Base-by-base conservation (phyloP, 495 filamentous ascomycete genomes). In the Hypoxylon cercidicola region DNA sequence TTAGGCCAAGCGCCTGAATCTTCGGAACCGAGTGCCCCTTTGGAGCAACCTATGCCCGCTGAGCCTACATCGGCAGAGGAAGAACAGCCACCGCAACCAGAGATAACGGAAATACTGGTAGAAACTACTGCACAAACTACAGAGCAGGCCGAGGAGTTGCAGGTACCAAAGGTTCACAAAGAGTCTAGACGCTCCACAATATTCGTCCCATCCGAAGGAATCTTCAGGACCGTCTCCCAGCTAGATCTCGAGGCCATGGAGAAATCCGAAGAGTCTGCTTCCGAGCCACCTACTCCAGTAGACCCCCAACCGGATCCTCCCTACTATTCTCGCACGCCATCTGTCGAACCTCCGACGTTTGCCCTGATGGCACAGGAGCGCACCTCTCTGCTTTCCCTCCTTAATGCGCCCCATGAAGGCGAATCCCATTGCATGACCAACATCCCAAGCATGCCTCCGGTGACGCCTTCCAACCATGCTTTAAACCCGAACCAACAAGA, bases 331-430 rank as follows among this genome's bases (percentile, higher is more conserved):
- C 78, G 81, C 35, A 83, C 81, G 1, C 83, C 83, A 4, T 84
- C 83, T 7, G 75, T 79, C 48, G 81, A 85, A 10, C 82, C 81
- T 18, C 82, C 81, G 0, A 66, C 79, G n/a, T 78, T 75, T 56
- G 81, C 82, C 34, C 49, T 84, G 12, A 37, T 77, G 16, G 64
- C 68, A 12, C 76, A 81, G 25, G 68, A 75, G 44, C 79, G 82
- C 39, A 79, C 79, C 0, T 86, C 84, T 3, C 76, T 86, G 3
- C 71, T 84, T 15, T 86, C 83, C 0, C 81, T 86, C n/a, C 80
- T 85, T 57, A 78, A 84, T 53, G 81, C 79, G 0, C 79, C 81
- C 0, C 76, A 77, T 61, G 61, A 77, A 43, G 67, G 72, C 43
- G 73, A 72, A 0, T 55, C 52, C 20, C 64, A 70, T 11, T 51